Evolutionary conservation across 257 asterid genomes (phyloP), one percentile per base, ranked within the genome.

Genomic region (Solanum habrochaites): DNA sequence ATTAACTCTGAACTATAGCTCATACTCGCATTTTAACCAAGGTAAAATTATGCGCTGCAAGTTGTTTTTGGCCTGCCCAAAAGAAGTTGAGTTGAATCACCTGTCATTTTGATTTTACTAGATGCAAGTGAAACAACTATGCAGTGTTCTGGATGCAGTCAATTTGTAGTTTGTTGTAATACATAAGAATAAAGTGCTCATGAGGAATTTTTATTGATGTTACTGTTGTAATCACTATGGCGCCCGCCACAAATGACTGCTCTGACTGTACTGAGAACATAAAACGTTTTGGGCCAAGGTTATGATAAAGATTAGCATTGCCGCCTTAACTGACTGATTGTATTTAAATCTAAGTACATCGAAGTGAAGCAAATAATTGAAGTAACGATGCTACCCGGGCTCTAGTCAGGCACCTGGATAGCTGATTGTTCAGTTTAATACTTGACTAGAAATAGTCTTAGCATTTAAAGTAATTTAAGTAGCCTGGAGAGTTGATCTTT

Each of bases 1-100:
- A 89, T 91, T 89, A 92, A 90, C 32, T 90, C 98, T 87, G 94
- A 94, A 87, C 88, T 92, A 27, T 95, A 78, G 90, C 86, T 49
- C 47, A 73, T 45, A 72, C 82, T 67, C 14, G 18, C 32, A 6
- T 39, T 45, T 62, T 21, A 39, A 52, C 9, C 11, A 49, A 47
- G 78, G 87, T 73, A 27, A 86, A 90, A 52, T 87, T 72, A 15
- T 64, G 23, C 27, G 21, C 15, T 66, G 67, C 40, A 86, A 52
- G 83, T 23, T 16, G 43, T 40, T 58, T 86, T 40, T 66, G 6
- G 71, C 75, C n/a, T 42, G 62, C 60, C 42, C 66, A 80, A 27
- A 67, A 73, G 74, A 73, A 74, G 70, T 49, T 60, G 85, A 49
- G n/a, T 18, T 81, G 85, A 81, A 31, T 49, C 45, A 11, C 85